A percentile compares a stretch with the other conserved stretches of the same genome.
These are phyloP conservation scores for Ensete ventricosum DNA, from an alignment of 176 grass and related monocot species.

Conservation along the genomic window DNA sequence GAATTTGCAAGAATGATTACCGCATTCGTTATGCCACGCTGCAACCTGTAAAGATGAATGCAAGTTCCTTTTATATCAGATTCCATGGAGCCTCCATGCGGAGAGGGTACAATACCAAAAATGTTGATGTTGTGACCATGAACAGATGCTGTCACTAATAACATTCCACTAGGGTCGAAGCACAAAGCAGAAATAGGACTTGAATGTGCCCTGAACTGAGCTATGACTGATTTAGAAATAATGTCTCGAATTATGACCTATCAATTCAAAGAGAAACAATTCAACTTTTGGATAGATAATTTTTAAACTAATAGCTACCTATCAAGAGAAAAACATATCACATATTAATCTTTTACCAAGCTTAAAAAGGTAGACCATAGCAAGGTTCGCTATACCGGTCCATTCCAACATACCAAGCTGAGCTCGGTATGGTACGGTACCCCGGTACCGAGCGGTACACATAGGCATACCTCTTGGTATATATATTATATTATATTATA, in stretches of 20 bases:
- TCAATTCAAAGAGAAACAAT: conserved; percentile 17
- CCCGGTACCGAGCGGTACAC: no score
- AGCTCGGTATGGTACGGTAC: no score
- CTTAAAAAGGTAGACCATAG: neutral
- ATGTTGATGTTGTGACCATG: conserved; percentile 90
- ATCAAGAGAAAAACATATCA: no score
- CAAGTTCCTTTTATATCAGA: conserved; percentile 50
- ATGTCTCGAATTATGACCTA: conserved; percentile 87
- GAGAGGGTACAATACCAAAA: conserved; percentile 71
- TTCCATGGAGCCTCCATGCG: conserved; percentile 34
- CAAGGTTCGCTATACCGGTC: no score
- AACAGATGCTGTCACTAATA: conserved; percentile 90
- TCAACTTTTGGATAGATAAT: neutral
- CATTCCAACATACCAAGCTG: no score
- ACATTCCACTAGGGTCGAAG: conserved; percentile 90
- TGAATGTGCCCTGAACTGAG: conserved; percentile 84
- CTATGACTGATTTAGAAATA: conserved; percentile 72
- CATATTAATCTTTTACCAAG: neutral
- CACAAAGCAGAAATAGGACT: conserved; percentile 92
- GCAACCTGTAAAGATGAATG: conserved; percentile 82
- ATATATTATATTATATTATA: no score
- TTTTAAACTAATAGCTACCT: neutral
- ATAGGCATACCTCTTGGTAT: no score
- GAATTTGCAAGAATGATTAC: conserved; percentile 36
- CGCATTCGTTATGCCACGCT: conserved; percentile 90